Evolutionary conservation across 2,329 filamentous ascomycete species (phyloP), one percentile per base, ranked within the genome.

Genomic region (Colletotrichum phormii): DNA sequence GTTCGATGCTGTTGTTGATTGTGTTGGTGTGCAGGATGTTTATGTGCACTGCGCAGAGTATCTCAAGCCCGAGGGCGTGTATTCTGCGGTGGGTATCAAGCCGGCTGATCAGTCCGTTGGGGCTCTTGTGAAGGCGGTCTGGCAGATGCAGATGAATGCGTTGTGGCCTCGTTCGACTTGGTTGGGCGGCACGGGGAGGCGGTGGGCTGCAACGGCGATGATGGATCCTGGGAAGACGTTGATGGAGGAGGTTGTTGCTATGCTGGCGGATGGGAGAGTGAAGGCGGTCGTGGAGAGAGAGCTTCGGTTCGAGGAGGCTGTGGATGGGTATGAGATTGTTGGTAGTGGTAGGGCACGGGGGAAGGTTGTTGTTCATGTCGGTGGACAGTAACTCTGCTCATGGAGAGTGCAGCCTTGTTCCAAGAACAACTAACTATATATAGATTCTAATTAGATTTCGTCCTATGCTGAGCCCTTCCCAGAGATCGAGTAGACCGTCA

Each of bases 1-100:
- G 0, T 83, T 85, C 57, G 82, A 88, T 76, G 76, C 84, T 55
- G 83, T 89, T 64, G 81, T 89, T 57, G 88, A 90, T 75, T 86
- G 84, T 57, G 81, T 86, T 5, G 88, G 88, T 13, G 82, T 82
- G 26, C 85, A 88, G 58, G 77, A 84, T 2, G 79, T 89, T 24
- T 89, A 85, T 75, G 69, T 75, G 9, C 72, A 83, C 24, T 84
- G 80, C 8, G 76, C 82, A 1, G 49, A 66, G 4, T 88, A 85
- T 71, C 80, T 88, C 42, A 79, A 80, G 51, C 76, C 79, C 0
- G 72, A 76, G 1, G 82, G 78, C 61, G 76, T 80, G 24, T 88
- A 85, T 73, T 80, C 84, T 0, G 84, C 83, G 1, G 84, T 84
- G 1, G 84, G 85, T 6, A 81, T 82, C 58, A 79, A 82, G 12